A percentile compares a stretch with the other conserved stretches of the same genome.
Evolutionary conservation across 371 early-diverging fungal species (phyloP).

Genomic region (Basidiobolus heterosporus): DNA sequence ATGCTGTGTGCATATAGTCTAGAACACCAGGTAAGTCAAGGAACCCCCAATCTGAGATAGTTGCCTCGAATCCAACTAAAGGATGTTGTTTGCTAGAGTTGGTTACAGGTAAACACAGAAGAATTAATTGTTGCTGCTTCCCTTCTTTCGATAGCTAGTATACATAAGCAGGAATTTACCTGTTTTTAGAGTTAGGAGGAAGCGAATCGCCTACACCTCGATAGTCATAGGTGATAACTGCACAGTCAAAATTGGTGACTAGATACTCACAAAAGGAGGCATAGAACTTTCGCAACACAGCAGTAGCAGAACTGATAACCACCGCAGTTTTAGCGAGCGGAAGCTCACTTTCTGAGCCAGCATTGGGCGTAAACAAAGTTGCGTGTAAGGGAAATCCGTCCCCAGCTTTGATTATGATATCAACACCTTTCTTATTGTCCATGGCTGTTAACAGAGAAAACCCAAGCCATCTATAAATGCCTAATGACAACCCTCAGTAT

Average conservation of each 20-base stretch:
- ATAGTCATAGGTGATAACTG: slow-evolving; percentile 16
- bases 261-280: slow-evolving; percentile 14
- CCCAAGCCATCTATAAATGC: too few species aligned
- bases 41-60: slow-evolving; percentile 14
- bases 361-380: slow-evolving; percentile 11
- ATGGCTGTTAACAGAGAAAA: too few species aligned
- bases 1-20: slow-evolving; percentile 9
- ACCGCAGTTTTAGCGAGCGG: slow-evolving; percentile 9
- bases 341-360: slow-evolving; percentile 4
- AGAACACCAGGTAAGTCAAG: slow-evolving; percentile 15
- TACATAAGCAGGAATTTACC: too few species aligned
- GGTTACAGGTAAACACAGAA: not conserved
- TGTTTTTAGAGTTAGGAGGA: slow-evolving; percentile 9
- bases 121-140: not conserved
- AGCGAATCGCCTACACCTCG: slow-evolving; percentile 16
- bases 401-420: slow-evolving; percentile 11
- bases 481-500: too few species aligned
- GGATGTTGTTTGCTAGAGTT: slow-evolving; percentile 9
- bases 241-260: slow-evolving; percentile 13
- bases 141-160: too few species aligned
- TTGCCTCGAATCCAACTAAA: slow-evolving; percentile 15
- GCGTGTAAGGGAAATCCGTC: slow-evolving; percentile 14
- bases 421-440: too few species aligned
- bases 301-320: slow-evolving; percentile 15
- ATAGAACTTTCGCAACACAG: slow-evolving; percentile 14